Conservation (phyloP, 2,329 filamentous ascomycete genomes). For the Aspergillus aculeatus region DNA sequence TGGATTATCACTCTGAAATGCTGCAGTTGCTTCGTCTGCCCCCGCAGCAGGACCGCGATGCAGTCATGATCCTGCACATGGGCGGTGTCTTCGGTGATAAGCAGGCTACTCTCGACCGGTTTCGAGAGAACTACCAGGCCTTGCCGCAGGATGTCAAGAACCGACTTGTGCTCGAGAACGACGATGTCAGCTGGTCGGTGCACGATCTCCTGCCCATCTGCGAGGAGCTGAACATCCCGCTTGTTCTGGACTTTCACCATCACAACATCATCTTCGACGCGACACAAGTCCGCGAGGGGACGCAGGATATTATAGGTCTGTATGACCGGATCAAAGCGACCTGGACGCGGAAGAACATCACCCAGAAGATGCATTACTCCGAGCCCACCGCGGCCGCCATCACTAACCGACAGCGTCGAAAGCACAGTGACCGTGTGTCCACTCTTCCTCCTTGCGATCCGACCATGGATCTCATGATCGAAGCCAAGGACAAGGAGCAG, state of each 20-base stretch:
- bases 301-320: conserved; percentile 72
- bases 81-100: conserved; percentile 90
- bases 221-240: conserved; percentile 88
- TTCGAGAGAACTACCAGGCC: conserved; percentile 69
- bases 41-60: conserved; percentile 75
- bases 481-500: conserved; percentile 97
- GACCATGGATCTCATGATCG: conserved; percentile 97
- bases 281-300: conserved; percentile 74
- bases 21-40: conserved; percentile 74
- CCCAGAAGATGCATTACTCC: conserved; percentile 95
- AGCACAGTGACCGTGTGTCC: conserved; percentile 77
- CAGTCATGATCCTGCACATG: conserved; percentile 93
- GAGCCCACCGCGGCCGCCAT: conserved; percentile 75
- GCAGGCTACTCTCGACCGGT: conserved; percentile 71
- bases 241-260: conserved; percentile 92
- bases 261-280: conserved; percentile 90
- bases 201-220: conserved; percentile 88
- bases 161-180: conserved; percentile 86
- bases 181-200: conserved; percentile 89
- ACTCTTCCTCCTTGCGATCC: conserved; percentile 77
- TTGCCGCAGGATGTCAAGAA: conserved; percentile 71
- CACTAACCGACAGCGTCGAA: conserved; percentile 74
- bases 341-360: conserved; percentile 81
- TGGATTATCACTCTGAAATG: conserved; percentile 87
- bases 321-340: conserved; percentile 77